Base-by-base conservation (phyloP, 495 filamentous ascomycete species). In the Choiromyces venosus region DNA sequence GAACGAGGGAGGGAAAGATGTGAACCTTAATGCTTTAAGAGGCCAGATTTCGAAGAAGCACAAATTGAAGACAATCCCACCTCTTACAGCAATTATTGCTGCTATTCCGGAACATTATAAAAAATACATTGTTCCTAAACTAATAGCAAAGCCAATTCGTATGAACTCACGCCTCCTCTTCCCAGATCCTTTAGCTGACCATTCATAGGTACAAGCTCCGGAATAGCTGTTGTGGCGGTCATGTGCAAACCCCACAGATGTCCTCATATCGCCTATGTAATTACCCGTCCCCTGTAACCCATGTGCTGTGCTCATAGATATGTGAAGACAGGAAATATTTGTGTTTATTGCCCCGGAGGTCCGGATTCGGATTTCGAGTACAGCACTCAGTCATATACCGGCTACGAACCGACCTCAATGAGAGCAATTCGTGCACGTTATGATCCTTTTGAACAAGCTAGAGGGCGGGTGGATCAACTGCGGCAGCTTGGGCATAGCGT, bases 221-320 rank as follows among this genome's bases (percentile, higher is more conserved):
- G 95, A 44, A 98, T 99, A 77, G 96, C 95, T n/a, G 96, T 99
- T 14, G 95, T 99, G 52, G 95, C 96, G 25, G 96, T 99, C 70
- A 98, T 99, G 95, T 98, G 95, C 86, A 99, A 98, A 83, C 95
- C 95, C 39, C 95, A 99, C 82, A 88, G 95, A 76, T 99, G 95
- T 80, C 95, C 95, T 38, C 95, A 99, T 81, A 99, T 98, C 74
- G 93, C 95, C 14, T 99, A 91, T 61, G 78, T 80, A 74, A 70
- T 37, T 65, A 36, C 64, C 39, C 65, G 33, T 18, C 19, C 56
- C 61, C 19, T 18, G 4, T 12, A 36, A 18, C 29, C 64, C 66
- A n/a, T n/a, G 29, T 29, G 18, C n/a, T 65, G 29, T 37, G 35
- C 69, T 64, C 70, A 76, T 73, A 73, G 40, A 8, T 71, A 33